phyloP scores from a whole-genome alignment of 805 yeast species.

The Yamadazyma tumulicola region DNA sequence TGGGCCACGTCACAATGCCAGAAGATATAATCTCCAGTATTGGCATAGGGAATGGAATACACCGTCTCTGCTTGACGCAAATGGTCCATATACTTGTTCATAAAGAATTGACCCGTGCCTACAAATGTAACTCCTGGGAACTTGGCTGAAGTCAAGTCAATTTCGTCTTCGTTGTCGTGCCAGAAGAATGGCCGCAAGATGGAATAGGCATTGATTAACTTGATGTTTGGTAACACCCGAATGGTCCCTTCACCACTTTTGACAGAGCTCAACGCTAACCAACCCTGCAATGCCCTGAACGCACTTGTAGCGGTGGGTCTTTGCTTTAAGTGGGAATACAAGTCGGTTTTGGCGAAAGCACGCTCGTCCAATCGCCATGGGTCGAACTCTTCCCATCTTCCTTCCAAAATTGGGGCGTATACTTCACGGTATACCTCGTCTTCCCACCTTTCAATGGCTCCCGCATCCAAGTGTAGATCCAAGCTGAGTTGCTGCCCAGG shows the following conservation, averaged over 20 bases:
- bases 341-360: slow-evolving; percentile 25
- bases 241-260: slow-evolving; percentile 40
- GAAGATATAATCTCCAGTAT: slow-evolving; percentile 40
- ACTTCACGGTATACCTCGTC: slow-evolving; percentile 30
- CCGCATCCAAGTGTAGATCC: slow-evolving; percentile 41
- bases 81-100: slow-evolving; percentile 29
- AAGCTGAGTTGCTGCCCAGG: slow-evolving; percentile 34
- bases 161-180: slow-evolving; percentile 18
- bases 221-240: slow-evolving; percentile 32
- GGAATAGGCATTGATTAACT: slow-evolving; percentile 34
- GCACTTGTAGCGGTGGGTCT: slow-evolving; percentile 14
- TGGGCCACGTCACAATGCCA: slow-evolving; percentile 45
- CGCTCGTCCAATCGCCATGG: slow-evolving; percentile 32
- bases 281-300: slow-evolving; percentile 44
- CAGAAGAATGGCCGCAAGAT: slow-evolving; percentile 39
- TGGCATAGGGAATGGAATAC: slow-evolving; percentile 34
- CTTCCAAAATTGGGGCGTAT: slow-evolving; percentile 32
- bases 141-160: slow-evolving; percentile 26
- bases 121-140: slow-evolving; percentile 38
- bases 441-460: slow-evolving; percentile 44
- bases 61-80: slow-evolving; percentile 26
- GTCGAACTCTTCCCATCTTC: slow-evolving; percentile 40
- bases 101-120: slow-evolving; percentile 24
- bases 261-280: slow-evolving; percentile 37
- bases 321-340: slow-evolving; percentile 19